Base-by-base conservation (phyloP, 2,329 filamentous ascomycete species). In the Aspergillus hortae region DNA sequence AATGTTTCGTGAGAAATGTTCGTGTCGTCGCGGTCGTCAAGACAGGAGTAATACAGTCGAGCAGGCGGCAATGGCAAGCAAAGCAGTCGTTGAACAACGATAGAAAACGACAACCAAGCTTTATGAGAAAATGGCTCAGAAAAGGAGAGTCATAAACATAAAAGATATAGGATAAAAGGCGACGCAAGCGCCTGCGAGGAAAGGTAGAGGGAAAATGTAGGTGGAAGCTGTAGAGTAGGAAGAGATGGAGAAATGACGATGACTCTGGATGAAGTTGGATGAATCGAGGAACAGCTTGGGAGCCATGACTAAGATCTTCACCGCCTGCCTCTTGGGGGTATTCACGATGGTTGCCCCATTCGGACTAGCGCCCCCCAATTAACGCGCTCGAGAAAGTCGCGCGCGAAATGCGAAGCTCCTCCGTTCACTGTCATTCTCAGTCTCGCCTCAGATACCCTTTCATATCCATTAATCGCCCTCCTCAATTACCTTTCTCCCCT, bases 341-440 rank as follows among this genome's bases (percentile, higher is more conserved):
- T 33, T 51, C 53, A 35, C 44, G 43, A 19, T 52, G 58, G 62
- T 65, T 32, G 41, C 42, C 61, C 49, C 3, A 48, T 49, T 45
- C 4, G 61, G 66, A 6, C 48, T 70, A 70, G 68, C 51, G 56
- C 60, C 61, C 61, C 64, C 35, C 35, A 38, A 71, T 71, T 71
- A 69, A 71, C 68, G 68, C 68, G 68, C 58, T 64, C 27, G 49
- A 40, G 38, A 54, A 57, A 58, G 55, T 61, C 61, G 63, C 64
- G 60, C 60, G 63, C 21, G 40, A 45, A 54, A 59, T 53, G 52
- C 56, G 53, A 50, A 27, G 40, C 49, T 38, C 35, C 35, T n/a
- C 35, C 35, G 35, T 38, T 17, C 15, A n/a, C 14, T 38, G 14
- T 17, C 14, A n/a, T 38, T 17, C 15, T 17, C 35, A 38, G 15